Evolutionary conservation across 108 stramenopile genomes (phyloP), one percentile per base, ranked within the genome.

Genomic region (Pseudonitzschia pungens): DNA sequence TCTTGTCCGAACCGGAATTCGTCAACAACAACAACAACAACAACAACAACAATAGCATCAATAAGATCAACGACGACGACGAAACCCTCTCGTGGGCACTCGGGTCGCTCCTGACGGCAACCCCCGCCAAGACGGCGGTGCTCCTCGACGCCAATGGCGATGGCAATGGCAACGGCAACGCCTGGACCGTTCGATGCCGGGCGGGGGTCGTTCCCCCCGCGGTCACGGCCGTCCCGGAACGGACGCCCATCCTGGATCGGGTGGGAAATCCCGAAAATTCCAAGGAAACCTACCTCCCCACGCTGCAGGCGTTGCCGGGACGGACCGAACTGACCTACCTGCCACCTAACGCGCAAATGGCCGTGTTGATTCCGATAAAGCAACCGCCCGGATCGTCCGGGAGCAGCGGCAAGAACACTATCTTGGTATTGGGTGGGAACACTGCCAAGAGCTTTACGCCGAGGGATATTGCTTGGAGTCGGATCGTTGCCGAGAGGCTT

Each of bases 271-370:
- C 74, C 52, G 77, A 41, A 31, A 79, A 74, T 11, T 40, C 55
- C n/a, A 77, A 76, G 44, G 93, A 94, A 73, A 84, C 90, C 8
- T 94, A 94, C 65, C 80, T 94, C 24, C 93, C 93, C 21, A 94
- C 90, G 1, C 77, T 94, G 50, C 93, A 91, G 72, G 88, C 90
- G 32, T 72, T 94, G 1, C 93, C 93, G 16, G 93, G 93, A 16
- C 79, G 77, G 59, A 82, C 78, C 12, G 93, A 94, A 76, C 87
- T 94, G 68, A 85, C 87, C 0, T 92, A 90, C 70, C 74, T 94
- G 63, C 93, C 93, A 32, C 27, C 56, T 43, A 94, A 94, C 73
- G 67, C 90, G 31, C 93, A 94, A 75, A 85, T 84, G 71, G 89
- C 76, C 18, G 60, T 94, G 60, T 28, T 94, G 59, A 20, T 94